These are phyloP conservation scores for Corniculantispora saksenae DNA, from an alignment of 2,329 filamentous ascomycete genomes.

Conservation along the genomic window DNA sequence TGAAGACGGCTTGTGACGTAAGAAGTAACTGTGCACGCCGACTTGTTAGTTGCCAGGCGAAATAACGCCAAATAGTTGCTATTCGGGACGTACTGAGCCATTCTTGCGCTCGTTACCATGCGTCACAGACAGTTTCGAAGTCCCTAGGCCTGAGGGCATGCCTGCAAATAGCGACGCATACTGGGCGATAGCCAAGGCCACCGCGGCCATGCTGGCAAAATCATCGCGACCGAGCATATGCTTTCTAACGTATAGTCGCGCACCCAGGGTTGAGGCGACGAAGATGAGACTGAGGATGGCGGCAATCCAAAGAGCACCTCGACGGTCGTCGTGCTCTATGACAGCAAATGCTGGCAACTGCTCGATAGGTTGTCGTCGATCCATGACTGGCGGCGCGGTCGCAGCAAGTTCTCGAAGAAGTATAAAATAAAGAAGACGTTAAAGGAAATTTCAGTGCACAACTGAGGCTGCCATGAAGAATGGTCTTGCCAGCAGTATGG, in stretches of 20 bases:
- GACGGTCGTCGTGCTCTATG: constrained; percentile 20
- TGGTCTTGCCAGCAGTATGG: not conserved
- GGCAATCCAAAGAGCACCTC: constrained; percentile 25
- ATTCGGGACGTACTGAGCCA: constrained; percentile 13
- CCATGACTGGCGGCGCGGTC: not conserved
- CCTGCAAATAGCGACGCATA: constrained; percentile 20
- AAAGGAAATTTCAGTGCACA: not conserved
- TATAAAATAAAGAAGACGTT: not conserved
- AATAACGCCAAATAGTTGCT: no score
- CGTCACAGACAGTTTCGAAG: constrained; percentile 18
- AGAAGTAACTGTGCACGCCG: constrained; percentile 11
- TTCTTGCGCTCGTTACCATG: constrained; percentile 14
- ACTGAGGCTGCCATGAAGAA: not conserved
- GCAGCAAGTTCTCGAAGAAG: no score
- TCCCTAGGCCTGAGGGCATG: constrained; percentile 20
- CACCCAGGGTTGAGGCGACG: constrained; percentile 4
- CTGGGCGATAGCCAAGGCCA: constrained; percentile 17
- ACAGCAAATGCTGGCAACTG: constrained; percentile 14
- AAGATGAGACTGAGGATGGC: constrained; percentile 23
- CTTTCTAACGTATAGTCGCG: constrained; percentile 21
- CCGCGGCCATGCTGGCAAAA: constrained; percentile 11
- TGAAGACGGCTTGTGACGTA: constrained; percentile 19
- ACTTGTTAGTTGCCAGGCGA: no score
- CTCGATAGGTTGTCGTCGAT: not conserved
- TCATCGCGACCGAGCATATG: constrained; percentile 24